Conservation (phyloP, 1,284 basidiomycete genomes). For the Meripilus lineatus region DNA sequence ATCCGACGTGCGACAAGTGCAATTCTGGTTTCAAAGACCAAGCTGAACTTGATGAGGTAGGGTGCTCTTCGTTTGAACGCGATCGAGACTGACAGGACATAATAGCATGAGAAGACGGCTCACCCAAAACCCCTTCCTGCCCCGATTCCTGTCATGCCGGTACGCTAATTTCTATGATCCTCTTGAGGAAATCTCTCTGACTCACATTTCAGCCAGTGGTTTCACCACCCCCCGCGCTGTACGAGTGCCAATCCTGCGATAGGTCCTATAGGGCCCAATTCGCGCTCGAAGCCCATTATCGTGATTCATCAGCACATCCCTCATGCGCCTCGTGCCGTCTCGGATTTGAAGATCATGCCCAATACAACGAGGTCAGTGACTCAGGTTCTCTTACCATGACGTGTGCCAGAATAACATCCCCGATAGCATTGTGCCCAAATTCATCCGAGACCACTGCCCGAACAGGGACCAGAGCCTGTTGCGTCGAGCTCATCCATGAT, state of each 20-base stretch:
- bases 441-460: background rate
- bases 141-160: conserved; percentile 5
- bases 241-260: conserved; percentile 7
- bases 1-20: conserved; percentile 13
- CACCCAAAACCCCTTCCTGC: conserved; percentile 7
- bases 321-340: conserved; percentile 9
- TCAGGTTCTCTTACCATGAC: background rate
- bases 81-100: background rate
- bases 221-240: background rate
- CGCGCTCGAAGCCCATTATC: conserved; percentile 9
- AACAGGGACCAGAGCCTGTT: background rate
- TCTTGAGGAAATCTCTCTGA: background rate
- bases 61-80: background rate
- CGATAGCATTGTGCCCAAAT: background rate
- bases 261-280: conserved; percentile 1
- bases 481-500: too few relatives aligned
- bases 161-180: background rate
- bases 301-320: conserved; percentile 12
- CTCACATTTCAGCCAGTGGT: background rate
- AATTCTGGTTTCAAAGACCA: conserved; percentile 11
- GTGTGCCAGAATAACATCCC: background rate
- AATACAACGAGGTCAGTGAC: conserved; percentile 9
- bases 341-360: conserved; percentile 10
- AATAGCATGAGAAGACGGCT: conserved; percentile 8
- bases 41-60: conserved; percentile 9